Percentiles rank a stretch among this genome's conserved stretches.
phyloP scores from a whole-genome alignment of 2,329 filamentous ascomycete genomes.

The Fusarium pseudograminearum region DNA sequence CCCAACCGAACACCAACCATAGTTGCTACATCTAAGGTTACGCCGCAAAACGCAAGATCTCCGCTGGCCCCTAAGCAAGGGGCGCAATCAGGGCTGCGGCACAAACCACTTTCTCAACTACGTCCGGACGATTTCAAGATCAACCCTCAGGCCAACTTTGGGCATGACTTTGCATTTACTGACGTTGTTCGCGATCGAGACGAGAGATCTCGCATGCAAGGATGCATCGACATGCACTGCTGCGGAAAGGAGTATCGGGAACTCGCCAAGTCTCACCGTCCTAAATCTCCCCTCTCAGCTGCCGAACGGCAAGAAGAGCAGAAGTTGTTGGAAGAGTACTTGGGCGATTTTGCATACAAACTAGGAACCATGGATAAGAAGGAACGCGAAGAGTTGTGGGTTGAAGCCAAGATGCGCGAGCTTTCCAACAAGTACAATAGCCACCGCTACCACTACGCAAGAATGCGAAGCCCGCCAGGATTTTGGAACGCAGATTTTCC shows the following conservation, averaged over 20 bases:
- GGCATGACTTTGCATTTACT: conserved; percentile 77
- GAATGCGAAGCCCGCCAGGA: conserved; percentile 80
- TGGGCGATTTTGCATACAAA: conserved; percentile 70
- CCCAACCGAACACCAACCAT: conserved; percentile 8
- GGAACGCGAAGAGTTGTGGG: conserved; percentile 74
- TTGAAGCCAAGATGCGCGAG: conserved; percentile 80
- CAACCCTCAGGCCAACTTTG: conserved; percentile 79
- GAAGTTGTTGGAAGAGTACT: conserved; percentile 65
- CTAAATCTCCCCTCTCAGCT: conserved; percentile 53
- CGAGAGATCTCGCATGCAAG: conserved; percentile 76
- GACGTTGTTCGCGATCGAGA: conserved; percentile 79
- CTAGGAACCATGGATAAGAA: conserved; percentile 67
- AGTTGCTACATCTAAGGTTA: conserved; percentile 22
- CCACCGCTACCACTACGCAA: conserved; percentile 80
- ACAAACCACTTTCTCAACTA: conserved; percentile 68
- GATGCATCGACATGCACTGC: conserved; percentile 80
- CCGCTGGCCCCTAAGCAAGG: conserved; percentile 43
- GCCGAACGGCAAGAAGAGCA: conserved; percentile 58
- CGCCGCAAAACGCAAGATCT: conserved; percentile 28
- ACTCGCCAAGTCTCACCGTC: conserved; percentile 69
- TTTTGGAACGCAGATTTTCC: conserved; percentile 95
- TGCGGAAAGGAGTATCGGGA: conserved; percentile 78
- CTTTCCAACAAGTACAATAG: conserved; percentile 81
- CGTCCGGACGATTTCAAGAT: conserved; percentile 81
- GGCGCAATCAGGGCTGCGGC: conserved; percentile 61